These are phyloP conservation scores for Vitellaria paradoxa DNA, from an alignment of 179 eudicot genomes.

Conservation along the genomic window DNA sequence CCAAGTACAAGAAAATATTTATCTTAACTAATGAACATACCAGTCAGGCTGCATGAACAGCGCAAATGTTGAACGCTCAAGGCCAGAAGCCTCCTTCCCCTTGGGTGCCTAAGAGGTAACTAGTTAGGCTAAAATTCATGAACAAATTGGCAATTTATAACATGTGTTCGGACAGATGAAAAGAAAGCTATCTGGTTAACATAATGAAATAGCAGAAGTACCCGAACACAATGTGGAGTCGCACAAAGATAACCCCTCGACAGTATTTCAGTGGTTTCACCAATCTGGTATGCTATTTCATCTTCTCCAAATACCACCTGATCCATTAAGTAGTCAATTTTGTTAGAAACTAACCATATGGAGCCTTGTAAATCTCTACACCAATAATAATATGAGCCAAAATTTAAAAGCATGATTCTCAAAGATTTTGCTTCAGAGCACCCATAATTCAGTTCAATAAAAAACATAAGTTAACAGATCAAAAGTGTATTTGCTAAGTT, in stretches of 20 bases:
- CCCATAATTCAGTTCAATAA: background rate
- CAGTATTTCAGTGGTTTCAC: constrained; percentile 90
- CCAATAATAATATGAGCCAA: background rate
- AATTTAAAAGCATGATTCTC: background rate
- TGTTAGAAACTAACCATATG: constrained; percentile 1
- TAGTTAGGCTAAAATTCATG: background rate
- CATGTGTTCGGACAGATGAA: background rate
- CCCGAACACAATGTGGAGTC: constrained; percentile 97
- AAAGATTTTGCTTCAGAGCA: background rate
- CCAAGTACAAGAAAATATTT: background rate
- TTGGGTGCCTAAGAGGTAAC: constrained; percentile 61
- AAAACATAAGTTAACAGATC: background rate
- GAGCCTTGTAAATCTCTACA: too few species aligned
- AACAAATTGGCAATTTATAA: background rate
- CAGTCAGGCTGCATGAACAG: constrained; percentile 99
- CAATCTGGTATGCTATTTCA: constrained; percentile 97
- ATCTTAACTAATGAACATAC: constrained; percentile 32
- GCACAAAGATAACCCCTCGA: constrained; percentile 95
- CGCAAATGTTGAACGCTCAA: constrained; percentile 94
- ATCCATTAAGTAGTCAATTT: constrained; percentile 13
- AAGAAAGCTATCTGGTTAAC: background rate
- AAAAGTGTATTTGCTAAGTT: background rate
- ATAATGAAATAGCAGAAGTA: constrained; percentile 23
- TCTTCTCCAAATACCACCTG: constrained; percentile 85
- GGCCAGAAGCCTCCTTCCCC: constrained; percentile 58